Evolutionary conservation across 768 basidiomycete species (phyloP).

Genomic region (Suillus fuscotomentosus): DNA sequence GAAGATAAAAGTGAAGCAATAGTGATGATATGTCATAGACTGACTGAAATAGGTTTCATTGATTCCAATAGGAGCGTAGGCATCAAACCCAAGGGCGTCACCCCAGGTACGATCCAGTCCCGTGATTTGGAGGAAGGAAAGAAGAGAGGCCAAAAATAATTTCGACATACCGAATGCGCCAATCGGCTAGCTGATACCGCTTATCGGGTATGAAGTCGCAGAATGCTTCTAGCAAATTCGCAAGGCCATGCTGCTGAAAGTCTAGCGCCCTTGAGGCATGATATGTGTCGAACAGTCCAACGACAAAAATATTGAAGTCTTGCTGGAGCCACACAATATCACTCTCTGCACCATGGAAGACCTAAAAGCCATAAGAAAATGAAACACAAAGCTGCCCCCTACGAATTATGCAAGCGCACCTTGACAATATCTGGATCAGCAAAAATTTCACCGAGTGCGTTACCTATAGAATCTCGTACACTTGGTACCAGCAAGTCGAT

Average conservation of each 20-base stretch:
- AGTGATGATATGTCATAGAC: neutral
- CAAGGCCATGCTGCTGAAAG: constrained; percentile 81
- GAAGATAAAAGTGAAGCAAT: neutral
- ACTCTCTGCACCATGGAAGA: constrained; percentile 92
- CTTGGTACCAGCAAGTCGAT: constrained; percentile 68
- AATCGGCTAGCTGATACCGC: constrained; percentile 95
- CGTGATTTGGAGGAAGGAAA: neutral
- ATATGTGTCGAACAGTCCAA: constrained; percentile 96
- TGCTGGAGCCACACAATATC: constrained; percentile 97
- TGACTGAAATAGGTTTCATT: neutral
- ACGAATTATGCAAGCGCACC: constrained; percentile 39
- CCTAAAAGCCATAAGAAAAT: constrained; percentile 39
- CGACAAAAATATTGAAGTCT: constrained; percentile 90
- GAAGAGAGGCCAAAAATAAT: neutral
- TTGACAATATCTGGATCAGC: constrained; percentile 85
- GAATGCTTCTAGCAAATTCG: constrained; percentile 81
- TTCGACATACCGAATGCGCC: constrained; percentile 77
- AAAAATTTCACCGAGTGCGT: constrained; percentile 72
- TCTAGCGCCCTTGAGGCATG: constrained; percentile 90
- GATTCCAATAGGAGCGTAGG: neutral
- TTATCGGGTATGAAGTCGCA: constrained; percentile 93
- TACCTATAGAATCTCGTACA: constrained; percentile 70
- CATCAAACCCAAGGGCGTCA: neutral
- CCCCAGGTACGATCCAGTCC: neutral
- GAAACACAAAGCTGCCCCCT: neutral